Base-by-base conservation (phyloP, 164 flowering plant species). In the Piper longum region DNA sequence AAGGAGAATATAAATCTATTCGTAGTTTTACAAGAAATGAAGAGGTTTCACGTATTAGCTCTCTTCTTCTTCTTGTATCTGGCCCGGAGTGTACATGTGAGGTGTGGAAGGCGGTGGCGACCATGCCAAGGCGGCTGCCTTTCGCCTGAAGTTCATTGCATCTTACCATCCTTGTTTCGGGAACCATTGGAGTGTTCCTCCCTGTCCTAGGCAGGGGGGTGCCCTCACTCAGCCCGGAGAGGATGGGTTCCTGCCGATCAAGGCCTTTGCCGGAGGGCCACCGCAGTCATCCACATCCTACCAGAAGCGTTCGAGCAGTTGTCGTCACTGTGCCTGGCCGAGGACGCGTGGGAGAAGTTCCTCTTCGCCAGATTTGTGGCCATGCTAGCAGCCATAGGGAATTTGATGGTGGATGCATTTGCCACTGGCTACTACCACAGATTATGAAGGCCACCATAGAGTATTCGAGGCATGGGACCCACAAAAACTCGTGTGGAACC, bases 201-300 rank as follows among this genome's bases (percentile, higher is more conserved):
- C 84, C 82, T 0, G 26, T 76, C 7, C 48, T 76, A 0, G 80
- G 77, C 16, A 73, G 65, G 51, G 54, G 43, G 3, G 16, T 77
- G 6, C 62, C 75, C 2, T 64, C 72, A 1, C 68, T 75, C 43
- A 56, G 55, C 5, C 77, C 77, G 0, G 79, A 73, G 57, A 75
- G 12, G 60, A 73, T 40, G 41, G 73, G 14, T 79, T 80, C 64
- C 72, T 71, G 62, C 40, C 71, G 51, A 61, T 80, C 56, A 80
- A 80, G 61, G 76, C 83, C 4, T 80, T 80, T 57, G 83, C 83
- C 0, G 83, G 74, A 9, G 83, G 83, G 2, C 82, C 0, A 79
- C 82, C 1, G 82, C 80, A 8, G 69, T 71, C 51, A 59, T 80
- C 16, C 83, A 80, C 61, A 64, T 80, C 4, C 58, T 77, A 5